Evolutionary conservation across 164 flowering plant genomes (phyloP), one percentile per base, ranked within the genome.

Genomic region (Houttuynia cordata): DNA sequence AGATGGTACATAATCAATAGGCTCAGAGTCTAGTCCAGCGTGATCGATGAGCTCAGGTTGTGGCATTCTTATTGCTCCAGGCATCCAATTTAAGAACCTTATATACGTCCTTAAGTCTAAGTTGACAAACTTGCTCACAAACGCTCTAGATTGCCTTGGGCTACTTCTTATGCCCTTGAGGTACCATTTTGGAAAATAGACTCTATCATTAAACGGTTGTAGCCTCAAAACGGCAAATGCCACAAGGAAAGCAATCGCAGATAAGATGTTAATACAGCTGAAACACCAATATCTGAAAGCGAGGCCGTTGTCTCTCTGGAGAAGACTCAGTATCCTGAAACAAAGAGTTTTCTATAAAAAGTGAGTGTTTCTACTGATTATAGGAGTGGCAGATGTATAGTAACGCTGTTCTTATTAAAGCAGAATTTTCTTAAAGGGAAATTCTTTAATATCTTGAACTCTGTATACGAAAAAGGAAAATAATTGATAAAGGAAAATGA

Each of bases 111-210:
- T 75, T 50, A 20, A 65, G 64, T 91, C 88, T 64, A 88, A 74
- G 70, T 91, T 91, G 53, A 91, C 79, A 69, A 91, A 79, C 57
- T 77, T 83, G 69, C 66, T 71, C 8, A 81, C 83, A 54, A 67
- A 57, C 49, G 80, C 74, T 67, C 91, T 80, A 25, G 87, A 74
- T 39, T 66, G 71, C 22, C 67, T 76, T 3, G 98, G 98, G 67
- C 90, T 91, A 51, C 79, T 69, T 71, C 98, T 72, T 62, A 86
- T 68, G 53, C 94, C 98, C 70, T 86, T 88, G 3, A 79, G 74
- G 64, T 91, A 88, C 97, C 97, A 88, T 82, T 91, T 91, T 13
- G 97, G 94, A 58, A 87, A 87, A 76, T 91, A 91, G 10, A 91
- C 96, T 72, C 97, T 79, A 72, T 91, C 97, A 23, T 88, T 86